Percentiles rank a stretch among this genome's conserved stretches.
phyloP scores from a whole-genome alignment of 192 early-diverging fungal species.

The Linnemannia elongata region DNA sequence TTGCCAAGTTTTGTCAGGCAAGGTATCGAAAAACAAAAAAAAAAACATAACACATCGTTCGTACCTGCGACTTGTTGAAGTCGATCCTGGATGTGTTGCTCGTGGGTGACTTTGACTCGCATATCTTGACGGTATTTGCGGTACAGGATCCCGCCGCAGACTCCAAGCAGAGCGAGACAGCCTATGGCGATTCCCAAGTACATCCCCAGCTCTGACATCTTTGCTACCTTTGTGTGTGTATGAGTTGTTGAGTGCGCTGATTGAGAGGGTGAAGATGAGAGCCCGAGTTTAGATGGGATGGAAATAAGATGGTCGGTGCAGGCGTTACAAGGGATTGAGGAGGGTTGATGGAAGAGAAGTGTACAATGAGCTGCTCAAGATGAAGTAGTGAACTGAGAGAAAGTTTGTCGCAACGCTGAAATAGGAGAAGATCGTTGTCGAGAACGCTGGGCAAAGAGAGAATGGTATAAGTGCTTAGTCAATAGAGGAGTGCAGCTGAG shows the following conservation, averaged over 20 bases:
- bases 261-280: background rate
- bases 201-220: constrained; percentile 14
- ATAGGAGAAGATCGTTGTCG: background rate
- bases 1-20: too few relatives aligned
- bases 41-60: too few relatives aligned
- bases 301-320: background rate
- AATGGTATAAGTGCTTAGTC: background rate
- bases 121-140: constrained; percentile 15
- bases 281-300: background rate
- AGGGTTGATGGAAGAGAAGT: background rate
- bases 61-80: constrained; percentile 42
- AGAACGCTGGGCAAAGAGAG: background rate
- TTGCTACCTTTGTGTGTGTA: background rate
- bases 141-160: constrained; percentile 27
- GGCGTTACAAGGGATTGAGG: background rate
- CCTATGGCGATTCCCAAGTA: constrained; percentile 22
- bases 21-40: too few relatives aligned
- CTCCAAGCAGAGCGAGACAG: constrained; percentile 11
- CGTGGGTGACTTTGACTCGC: background rate
- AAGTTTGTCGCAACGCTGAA: background rate
- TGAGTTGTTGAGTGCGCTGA: background rate
- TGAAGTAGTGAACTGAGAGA: background rate
- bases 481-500: background rate
- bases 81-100: constrained; percentile 20
- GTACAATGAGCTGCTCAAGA: background rate